A percentile compares a stretch with the other conserved stretches of the same genome.
Evolutionary conservation across 768 basidiomycete genomes (phyloP).

Genomic region (Neoboletus subvelutipes): DNA sequence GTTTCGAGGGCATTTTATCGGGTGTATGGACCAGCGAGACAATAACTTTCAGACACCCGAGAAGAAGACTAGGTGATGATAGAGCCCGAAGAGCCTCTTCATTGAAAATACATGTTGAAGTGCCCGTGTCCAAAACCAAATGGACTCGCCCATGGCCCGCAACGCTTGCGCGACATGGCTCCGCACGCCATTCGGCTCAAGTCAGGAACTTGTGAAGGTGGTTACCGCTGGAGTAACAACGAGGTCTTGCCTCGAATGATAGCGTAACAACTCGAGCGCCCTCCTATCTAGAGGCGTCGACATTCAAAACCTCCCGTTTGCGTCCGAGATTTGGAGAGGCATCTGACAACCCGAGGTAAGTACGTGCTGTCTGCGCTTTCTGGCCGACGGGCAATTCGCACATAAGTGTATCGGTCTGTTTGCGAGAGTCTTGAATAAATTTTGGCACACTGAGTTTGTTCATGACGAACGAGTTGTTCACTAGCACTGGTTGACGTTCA

Average conservation of each 20-base stretch:
- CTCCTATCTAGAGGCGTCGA: neutral
- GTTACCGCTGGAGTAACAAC: too few relatives aligned
- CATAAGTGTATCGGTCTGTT: neutral
- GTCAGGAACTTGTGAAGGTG: neutral
- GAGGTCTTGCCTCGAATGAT: neutral
- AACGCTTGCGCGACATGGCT: neutral
- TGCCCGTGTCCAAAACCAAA: neutral
- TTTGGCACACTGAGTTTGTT: neutral
- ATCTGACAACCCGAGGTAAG: neutral
- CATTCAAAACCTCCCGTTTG: neutral
- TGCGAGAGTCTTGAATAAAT: neutral
- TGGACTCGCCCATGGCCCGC: neutral
- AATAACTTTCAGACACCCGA: neutral
- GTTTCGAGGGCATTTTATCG: neutral
- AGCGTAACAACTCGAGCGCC: neutral
- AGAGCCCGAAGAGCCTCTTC: neutral
- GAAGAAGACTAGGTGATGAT: too few relatives aligned
- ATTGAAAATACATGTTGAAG: neutral
- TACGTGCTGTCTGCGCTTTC: neutral
- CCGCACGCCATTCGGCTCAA: too few relatives aligned
- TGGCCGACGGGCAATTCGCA: too few relatives aligned
- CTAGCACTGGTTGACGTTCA: neutral
- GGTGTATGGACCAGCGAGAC: neutral
- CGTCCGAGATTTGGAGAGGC: neutral
- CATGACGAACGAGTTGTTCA: neutral